Evolutionary conservation across 495 filamentous ascomycete species (phyloP).

Genomic region (Penicillium antarcticum): DNA sequence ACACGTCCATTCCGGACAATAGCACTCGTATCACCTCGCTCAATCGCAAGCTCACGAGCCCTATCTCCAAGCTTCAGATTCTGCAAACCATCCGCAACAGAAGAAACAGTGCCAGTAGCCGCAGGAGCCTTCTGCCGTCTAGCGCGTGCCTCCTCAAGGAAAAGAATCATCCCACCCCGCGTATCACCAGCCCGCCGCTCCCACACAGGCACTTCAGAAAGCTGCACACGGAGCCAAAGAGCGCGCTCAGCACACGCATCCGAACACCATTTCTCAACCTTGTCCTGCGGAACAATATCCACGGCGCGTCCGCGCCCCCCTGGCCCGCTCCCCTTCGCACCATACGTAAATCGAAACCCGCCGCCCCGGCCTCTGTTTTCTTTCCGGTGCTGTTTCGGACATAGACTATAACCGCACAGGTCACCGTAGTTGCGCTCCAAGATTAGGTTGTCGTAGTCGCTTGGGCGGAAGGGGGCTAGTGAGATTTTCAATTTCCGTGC

Average conservation of each 20-base stretch:
- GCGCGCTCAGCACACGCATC: constrained; percentile 72
- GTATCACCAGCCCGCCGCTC: constrained; percentile 50
- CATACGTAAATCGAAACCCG: constrained; percentile 48
- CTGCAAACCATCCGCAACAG: constrained; percentile 30
- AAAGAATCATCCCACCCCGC: constrained; percentile 40
- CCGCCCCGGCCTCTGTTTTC: constrained; percentile 31
- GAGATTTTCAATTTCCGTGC: constrained; percentile 51
- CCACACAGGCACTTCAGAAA: constrained; percentile 76
- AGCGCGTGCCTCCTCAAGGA: constrained; percentile 50
- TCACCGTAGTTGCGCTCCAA: constrained; percentile 79
- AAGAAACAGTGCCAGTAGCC: constrained; percentile 12
- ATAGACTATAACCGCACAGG: constrained; percentile 80
- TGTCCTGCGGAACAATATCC: constrained; percentile 59
- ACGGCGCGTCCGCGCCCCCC: constrained; percentile 47
- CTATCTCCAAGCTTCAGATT: constrained; percentile 27
- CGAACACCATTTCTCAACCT: constrained; percentile 86
- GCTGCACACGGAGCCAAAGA: constrained; percentile 81
- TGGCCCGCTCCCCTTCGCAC: constrained; percentile 48
- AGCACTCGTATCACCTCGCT: constrained; percentile 41
- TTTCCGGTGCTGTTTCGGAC: constrained; percentile 53
- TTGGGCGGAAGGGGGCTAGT: constrained; percentile 70
- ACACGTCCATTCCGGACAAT: constrained; percentile 32
- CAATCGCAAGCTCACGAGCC: constrained; percentile 40
- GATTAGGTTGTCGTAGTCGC: constrained; percentile 82
- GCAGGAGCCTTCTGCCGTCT: constrained; percentile 9